Percentiles rank a stretch among this genome's conserved stretches.
Conservation (phyloP, 441 rosid genomes). For the Aquilaria agallochum region DNA sequence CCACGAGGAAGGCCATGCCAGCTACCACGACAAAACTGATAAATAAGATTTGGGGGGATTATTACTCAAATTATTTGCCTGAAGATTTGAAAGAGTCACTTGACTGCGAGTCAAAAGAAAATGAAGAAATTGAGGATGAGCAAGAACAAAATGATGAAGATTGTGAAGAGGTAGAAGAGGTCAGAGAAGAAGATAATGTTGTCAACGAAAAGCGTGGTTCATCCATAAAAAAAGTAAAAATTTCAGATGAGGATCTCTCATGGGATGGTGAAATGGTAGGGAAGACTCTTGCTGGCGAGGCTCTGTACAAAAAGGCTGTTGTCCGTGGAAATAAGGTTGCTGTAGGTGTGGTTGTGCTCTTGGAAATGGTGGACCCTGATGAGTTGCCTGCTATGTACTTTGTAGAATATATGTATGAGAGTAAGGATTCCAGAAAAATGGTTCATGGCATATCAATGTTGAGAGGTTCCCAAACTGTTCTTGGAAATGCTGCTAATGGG, state of each 20-base stretch:
- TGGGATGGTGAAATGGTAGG: constrained; percentile 59
- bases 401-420: constrained; percentile 83
- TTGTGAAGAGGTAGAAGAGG: constrained; percentile 21
- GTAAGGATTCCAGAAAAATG: constrained; percentile 48
- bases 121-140: constrained; percentile 50
- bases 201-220: constrained; percentile 29
- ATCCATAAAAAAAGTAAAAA: constrained; percentile 22
- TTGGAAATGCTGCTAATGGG: constrained; percentile 64
- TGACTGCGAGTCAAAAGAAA: constrained; percentile 39
- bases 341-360: constrained; percentile 49
- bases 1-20: constrained; percentile 70
- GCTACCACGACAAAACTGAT: constrained; percentile 80
- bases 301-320: constrained; percentile 47
- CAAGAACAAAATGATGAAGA: constrained; percentile 41
- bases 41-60: constrained; percentile 87
- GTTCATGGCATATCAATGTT: constrained; percentile 66
- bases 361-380: constrained; percentile 40
- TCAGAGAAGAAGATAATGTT: constrained; percentile 10
- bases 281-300: constrained; percentile 42
- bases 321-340: constrained; percentile 45
- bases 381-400: constrained; percentile 47
- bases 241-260: constrained; percentile 31
- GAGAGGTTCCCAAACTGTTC: constrained; percentile 64
- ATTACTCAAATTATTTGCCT: constrained; percentile 62
- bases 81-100: constrained; percentile 50